phyloP scores from a whole-genome alignment of 169 alveolate genomes.

The Plasmodium gallinaceum region DNA sequence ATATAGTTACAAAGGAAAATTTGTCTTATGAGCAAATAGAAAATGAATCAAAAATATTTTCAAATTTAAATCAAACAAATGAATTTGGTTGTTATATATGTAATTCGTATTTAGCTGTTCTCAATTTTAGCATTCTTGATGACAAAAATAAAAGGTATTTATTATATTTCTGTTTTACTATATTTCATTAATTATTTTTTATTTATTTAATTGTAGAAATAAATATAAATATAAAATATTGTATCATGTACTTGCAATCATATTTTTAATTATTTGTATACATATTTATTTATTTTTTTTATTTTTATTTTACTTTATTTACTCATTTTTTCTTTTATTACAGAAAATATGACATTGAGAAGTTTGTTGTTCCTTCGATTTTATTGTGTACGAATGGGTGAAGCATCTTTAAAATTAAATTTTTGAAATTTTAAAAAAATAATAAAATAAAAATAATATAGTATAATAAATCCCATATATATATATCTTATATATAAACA shows the following conservation, averaged over 20 bases:
- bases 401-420: neutral
- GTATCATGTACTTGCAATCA: neutral
- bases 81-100: neutral
- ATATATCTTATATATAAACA: no score
- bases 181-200: neutral
- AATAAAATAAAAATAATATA: no score
- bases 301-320: neutral
- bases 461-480: no score
- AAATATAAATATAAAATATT: neutral
- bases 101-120: conserved; percentile 37
- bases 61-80: conserved; percentile 13
- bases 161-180: neutral
- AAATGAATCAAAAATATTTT: conserved; percentile 27
- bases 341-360: conserved; percentile 76
- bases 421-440: no score
- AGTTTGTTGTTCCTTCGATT: conserved; percentile 68
- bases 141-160: conserved; percentile 52
- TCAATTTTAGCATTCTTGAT: conserved; percentile 69
- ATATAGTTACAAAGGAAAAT: conserved; percentile 8
- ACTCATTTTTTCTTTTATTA: conserved; percentile 18
- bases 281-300: neutral
- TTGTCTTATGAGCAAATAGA: conserved; percentile 43
- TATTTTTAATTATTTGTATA: neutral
- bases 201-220: neutral
- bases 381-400: conserved; percentile 55